Conservation (phyloP, 805 yeast genomes). For the Saturnispora diversa region DNA sequence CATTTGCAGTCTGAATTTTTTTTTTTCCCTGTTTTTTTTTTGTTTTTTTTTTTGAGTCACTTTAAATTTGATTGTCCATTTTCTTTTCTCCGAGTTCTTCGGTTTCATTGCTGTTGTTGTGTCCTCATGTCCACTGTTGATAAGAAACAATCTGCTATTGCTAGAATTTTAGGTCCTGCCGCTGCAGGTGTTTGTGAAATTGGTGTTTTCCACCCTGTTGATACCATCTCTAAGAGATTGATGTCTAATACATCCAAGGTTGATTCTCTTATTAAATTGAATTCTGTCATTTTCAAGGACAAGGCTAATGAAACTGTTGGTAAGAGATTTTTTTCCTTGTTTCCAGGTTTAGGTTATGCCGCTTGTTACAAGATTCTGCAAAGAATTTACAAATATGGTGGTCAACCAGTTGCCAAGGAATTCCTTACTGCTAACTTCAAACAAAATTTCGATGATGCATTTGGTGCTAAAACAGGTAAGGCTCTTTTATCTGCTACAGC, state of each 20-base stretch:
- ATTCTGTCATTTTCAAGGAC: constrained; percentile 79
- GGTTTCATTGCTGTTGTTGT: background rate
- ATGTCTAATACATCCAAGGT: constrained; percentile 76
- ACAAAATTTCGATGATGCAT: constrained; percentile 58
- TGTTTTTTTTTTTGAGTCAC: too few relatives aligned
- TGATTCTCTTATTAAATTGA: constrained; percentile 55
- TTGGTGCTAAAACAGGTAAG: constrained; percentile 93
- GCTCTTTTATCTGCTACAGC: constrained; percentile 97
- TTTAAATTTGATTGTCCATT: too few relatives aligned
- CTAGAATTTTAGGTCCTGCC: constrained; percentile 96
- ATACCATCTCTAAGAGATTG: constrained; percentile 92
- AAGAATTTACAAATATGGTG: constrained; percentile 98
- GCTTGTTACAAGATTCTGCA: constrained; percentile 94
- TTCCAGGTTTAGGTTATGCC: constrained; percentile 98
- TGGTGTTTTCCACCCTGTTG: constrained; percentile 97
- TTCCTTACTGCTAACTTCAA: constrained; percentile 70
- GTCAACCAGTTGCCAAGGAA: constrained; percentile 98
- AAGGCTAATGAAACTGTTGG: constrained; percentile 66
- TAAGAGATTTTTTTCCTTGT: constrained; percentile 69
- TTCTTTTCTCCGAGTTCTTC: background rate
- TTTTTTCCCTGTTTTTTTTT: background rate
- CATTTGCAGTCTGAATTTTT: too few relatives aligned
- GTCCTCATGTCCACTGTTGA: constrained; percentile 34
- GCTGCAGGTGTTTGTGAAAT: constrained; percentile 96
- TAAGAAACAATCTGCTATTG: constrained; percentile 79